Conservation (phyloP, 208 protist species). For the Acanthamoeba lenticulata region DNA sequence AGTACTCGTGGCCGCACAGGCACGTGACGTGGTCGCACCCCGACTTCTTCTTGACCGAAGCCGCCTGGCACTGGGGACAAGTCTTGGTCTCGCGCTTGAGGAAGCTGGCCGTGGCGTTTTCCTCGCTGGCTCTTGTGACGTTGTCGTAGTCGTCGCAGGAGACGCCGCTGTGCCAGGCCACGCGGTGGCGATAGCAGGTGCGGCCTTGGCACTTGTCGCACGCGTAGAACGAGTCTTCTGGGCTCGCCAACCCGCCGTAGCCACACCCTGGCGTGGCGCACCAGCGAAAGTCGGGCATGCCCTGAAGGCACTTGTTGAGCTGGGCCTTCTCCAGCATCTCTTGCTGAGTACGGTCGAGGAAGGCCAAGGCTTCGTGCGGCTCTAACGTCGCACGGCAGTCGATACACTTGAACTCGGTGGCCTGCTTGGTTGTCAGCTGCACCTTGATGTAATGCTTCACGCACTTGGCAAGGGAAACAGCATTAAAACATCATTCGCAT, state of each 20-base stretch:
- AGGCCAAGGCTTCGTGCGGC: too few relatives aligned
- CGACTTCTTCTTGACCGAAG: background rate
- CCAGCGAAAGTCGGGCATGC: background rate
- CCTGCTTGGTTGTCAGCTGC: too few relatives aligned
- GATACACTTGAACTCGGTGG: too few relatives aligned
- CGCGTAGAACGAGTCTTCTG: background rate
- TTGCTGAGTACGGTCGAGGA: too few relatives aligned
- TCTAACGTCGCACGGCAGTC: too few relatives aligned
- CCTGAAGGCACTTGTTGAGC: background rate
- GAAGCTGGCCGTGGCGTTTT: background rate
- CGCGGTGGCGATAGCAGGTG: background rate
- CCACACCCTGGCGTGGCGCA: background rate
- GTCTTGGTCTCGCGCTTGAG: background rate
- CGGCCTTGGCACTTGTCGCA: background rate
- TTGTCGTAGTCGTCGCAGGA: background rate
- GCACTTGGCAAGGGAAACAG: too few relatives aligned
- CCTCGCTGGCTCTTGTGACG: background rate
- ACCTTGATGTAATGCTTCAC: too few relatives aligned
- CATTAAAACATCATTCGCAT: too few relatives aligned
- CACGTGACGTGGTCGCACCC: background rate
- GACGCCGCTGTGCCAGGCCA: background rate
- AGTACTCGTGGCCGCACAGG: background rate
- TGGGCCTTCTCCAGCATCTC: too few relatives aligned
- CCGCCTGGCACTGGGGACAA: background rate
- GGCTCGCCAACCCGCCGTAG: background rate